These are phyloP conservation scores for Adansonia digitata DNA, from an alignment of 345 rosid genomes.

Conservation along the genomic window DNA sequence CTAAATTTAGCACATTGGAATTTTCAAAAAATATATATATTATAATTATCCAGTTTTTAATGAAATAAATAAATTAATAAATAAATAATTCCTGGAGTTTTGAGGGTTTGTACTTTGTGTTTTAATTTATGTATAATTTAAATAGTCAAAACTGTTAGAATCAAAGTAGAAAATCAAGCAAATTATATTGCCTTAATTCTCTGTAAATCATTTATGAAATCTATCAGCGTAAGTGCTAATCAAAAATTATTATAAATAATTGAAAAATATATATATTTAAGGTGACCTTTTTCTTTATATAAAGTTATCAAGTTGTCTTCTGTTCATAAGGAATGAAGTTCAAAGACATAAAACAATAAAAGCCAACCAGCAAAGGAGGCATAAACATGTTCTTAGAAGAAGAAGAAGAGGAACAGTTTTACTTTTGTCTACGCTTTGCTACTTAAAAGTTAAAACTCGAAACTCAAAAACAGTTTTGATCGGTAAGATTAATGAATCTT, in stretches of 20 bases:
- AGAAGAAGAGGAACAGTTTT: too few relatives aligned
- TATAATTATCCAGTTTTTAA: not conserved
- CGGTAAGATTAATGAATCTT: not conserved
- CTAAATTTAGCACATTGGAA: constrained; percentile 15
- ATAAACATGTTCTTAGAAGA: too few relatives aligned
- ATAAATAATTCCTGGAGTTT: not conserved
- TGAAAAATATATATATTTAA: not conserved
- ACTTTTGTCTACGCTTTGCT: too few relatives aligned
- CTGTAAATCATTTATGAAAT: constrained; percentile 9
- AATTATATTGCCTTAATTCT: constrained; percentile 15
- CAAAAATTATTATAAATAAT: not conserved
- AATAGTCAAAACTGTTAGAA: not conserved
- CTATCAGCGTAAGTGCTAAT: not conserved
- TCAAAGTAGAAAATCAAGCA: constrained; percentile 14
- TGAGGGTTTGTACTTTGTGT: too few relatives aligned
- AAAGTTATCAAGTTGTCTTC: not conserved
- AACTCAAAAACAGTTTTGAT: not conserved
- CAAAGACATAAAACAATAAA: not conserved
- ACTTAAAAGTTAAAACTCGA: not conserved
- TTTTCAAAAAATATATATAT: not conserved
- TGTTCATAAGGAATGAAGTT: not conserved
- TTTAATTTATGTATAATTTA: not conserved
- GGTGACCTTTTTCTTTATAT: not conserved
- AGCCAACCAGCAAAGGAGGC: too few relatives aligned
- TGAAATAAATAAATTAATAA: not conserved